Evolutionary conservation across 352 stramenopile genomes (phyloP).

Genomic region (Globisporangium paroecandrum): DNA sequence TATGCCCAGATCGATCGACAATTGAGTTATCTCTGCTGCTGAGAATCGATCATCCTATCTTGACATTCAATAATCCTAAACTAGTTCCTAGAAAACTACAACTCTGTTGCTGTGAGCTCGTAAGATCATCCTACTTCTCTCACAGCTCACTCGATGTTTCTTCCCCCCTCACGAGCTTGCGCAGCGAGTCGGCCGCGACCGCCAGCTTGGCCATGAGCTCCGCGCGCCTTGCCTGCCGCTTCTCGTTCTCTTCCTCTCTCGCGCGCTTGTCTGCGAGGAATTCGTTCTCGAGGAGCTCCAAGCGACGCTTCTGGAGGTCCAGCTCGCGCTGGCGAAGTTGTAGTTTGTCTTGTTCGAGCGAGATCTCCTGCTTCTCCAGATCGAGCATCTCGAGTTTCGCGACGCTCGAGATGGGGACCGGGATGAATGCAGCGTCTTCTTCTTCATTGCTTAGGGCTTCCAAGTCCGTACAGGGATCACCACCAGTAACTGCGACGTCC

Average conservation of each 20-base stretch:
- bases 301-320: constrained; percentile 27
- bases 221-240: background rate
- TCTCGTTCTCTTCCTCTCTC: constrained; percentile 25
- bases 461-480: background rate
- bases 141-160: too few relatives aligned
- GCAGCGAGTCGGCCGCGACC: background rate
- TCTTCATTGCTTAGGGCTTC: background rate
- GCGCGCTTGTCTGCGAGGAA: constrained; percentile 16
- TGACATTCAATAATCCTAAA: too few relatives aligned
- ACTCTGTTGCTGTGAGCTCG: too few relatives aligned
- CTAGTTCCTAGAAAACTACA: too few relatives aligned
- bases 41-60: too few relatives aligned
- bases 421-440: too few relatives aligned
- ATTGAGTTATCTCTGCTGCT: too few relatives aligned
- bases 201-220: background rate
- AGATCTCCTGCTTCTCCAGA: constrained; percentile 38
- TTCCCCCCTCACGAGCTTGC: background rate
- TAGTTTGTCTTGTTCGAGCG: constrained; percentile 26
- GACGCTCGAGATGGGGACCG: background rate
- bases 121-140: too few relatives aligned
- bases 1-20: too few relatives aligned
- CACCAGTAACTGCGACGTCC: background rate
- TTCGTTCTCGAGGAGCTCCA: constrained; percentile 40
- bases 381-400: constrained; percentile 15
- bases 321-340: background rate